Evolutionary conservation across 2,329 filamentous ascomycete genomes (phyloP), one percentile per base, ranked within the genome.

Genomic region (Clarireedia paspali): DNA sequence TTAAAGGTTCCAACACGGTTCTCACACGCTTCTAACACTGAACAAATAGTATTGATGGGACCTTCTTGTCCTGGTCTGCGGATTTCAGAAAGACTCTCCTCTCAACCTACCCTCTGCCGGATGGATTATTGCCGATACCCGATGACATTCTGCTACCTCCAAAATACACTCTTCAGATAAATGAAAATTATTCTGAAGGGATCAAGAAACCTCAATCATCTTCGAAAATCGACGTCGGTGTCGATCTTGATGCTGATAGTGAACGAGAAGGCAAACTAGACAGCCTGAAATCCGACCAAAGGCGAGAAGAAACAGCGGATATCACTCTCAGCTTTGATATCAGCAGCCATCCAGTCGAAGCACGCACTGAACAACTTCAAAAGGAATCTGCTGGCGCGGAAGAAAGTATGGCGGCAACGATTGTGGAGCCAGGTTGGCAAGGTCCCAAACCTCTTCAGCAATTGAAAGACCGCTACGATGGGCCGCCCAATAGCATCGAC

Each of bases 61-160:
- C 84, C 30, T 94, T 92, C 63, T 73, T 92, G 48, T 82, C 86
- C 6, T 96, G 91, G 91, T 79, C 83, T 17, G 75, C 83, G 4
- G 79, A 78, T 45, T 77, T 99, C 39, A 80, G 80, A 60, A 79
- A 82, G 51, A 77, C 82, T 60, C 73, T 97, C 12, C 72, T 90
- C 23, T 75, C 83, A 50, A 71, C 79, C 12, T 87, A 84, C 64
- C 90, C 91, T 12, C 77, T 92, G 0, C 84, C 88, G 0, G 70
- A 76, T n/a, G 83, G 79, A 2, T 59, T 87, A 42, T 69, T 79
- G 36, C 87, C 89, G 14, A 88, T 97, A 62, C 82, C 89, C 9
- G 82, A 89, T 40, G 79, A 89, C 61, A 80, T 83, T 15, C 81
- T 89, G 39, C 77, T 96, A 5, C 84, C 89, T 23, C 87, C 91